A percentile compares a stretch with the other conserved stretches of the same genome.
These are phyloP conservation scores for Agapanthus africanus DNA, from an alignment of 106 monocot species.

Conservation along the genomic window DNA sequence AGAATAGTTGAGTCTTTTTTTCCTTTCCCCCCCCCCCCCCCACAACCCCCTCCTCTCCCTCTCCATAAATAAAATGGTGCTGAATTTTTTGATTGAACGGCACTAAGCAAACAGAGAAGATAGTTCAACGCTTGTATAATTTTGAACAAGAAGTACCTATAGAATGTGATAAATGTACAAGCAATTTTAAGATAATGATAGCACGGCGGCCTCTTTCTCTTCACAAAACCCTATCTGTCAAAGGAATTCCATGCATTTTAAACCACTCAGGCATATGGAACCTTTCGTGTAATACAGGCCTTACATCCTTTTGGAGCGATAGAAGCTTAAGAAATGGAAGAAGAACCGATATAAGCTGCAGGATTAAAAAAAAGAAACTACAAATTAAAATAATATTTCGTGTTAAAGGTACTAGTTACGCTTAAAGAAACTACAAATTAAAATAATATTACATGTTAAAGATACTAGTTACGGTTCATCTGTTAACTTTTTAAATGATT, in stretches of 20 bases:
- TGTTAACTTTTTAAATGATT: too few relatives aligned
- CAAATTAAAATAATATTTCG: too few relatives aligned
- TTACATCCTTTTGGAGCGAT: constrained; percentile 55
- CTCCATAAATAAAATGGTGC: too few relatives aligned
- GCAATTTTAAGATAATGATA: background rate
- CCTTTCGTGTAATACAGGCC: constrained; percentile 38
- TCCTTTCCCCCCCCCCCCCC: too few relatives aligned
- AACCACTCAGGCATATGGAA: constrained; percentile 75
- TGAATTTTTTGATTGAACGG: too few relatives aligned
- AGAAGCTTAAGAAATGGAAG: constrained; percentile 55
- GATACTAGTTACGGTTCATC: background rate
- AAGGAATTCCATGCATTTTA: constrained; percentile 35
- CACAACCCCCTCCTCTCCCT: too few relatives aligned
- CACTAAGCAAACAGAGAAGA: too few relatives aligned
- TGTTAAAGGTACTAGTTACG: background rate
- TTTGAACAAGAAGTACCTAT: background rate
- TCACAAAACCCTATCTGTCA: background rate
- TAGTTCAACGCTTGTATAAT: too few relatives aligned
- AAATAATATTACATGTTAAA: too few relatives aligned
- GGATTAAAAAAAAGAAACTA: background rate
- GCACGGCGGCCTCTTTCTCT: background rate
- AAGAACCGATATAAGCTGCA: constrained; percentile 42
- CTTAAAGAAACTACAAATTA: too few relatives aligned
- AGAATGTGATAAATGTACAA: constrained; percentile 8
- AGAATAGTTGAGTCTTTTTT: too few relatives aligned